A percentile compares a stretch with the other conserved stretches of the same genome.
phyloP scores from a whole-genome alignment of 805 yeast species.

The Wickerhamiella australiensis region DNA sequence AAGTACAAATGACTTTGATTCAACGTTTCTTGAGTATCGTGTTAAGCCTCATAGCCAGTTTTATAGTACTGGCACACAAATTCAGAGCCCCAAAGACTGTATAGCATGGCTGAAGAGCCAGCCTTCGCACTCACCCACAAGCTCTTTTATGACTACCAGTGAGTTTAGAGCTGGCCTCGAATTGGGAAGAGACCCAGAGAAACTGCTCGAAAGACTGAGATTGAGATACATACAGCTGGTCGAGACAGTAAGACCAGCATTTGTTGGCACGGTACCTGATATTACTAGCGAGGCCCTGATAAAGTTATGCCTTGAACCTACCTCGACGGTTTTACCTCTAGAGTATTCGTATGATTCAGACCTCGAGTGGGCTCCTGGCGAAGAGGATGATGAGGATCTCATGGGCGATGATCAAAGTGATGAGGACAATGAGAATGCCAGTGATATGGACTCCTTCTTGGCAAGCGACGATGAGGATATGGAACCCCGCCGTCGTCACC shows the following conservation, averaged over 20 bases:
- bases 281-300: neutral
- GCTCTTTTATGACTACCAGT: neutral
- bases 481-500: neutral
- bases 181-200: neutral
- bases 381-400: constrained; percentile 9
- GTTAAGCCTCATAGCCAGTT: neutral
- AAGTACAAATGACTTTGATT: neutral
- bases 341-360: constrained; percentile 7
- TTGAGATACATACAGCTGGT: neutral
- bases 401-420: constrained; percentile 7
- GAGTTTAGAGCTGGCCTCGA: neutral
- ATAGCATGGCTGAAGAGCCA: neutral
- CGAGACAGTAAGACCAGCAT: constrained; percentile 1
- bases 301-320: neutral
- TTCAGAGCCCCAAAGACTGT: neutral
- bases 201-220: neutral
- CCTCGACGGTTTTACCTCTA: neutral
- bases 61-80: too few relatives aligned
- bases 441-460: constrained; percentile 5
- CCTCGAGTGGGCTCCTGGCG: constrained; percentile 10
- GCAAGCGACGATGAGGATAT: constrained; percentile 4
- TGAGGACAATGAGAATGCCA: neutral
- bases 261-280: constrained; percentile 4
- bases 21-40: neutral
- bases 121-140: neutral